Evolutionary conservation across 768 basidiomycete species (phyloP).

Genomic region (Lactarius indigo): DNA sequence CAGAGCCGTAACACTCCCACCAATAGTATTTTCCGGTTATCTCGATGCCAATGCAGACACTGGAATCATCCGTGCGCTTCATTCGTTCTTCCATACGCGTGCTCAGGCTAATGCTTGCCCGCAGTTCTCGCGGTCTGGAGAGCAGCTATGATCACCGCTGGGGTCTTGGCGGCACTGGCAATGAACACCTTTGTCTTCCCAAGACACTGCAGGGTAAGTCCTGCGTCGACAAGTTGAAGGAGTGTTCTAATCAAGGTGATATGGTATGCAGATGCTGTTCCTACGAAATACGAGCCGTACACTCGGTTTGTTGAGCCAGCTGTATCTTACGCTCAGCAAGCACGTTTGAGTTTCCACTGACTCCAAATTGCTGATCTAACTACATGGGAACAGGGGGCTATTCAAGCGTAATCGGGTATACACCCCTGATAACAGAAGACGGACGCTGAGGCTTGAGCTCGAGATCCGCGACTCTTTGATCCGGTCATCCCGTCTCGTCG

Average conservation of each 20-base stretch:
- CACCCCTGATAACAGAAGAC: constrained; percentile 33
- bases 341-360: constrained; percentile 24
- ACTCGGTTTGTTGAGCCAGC: constrained; percentile 38
- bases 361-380: not conserved
- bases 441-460: constrained; percentile 40
- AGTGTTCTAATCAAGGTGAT: not conserved
- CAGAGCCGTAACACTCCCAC: constrained; percentile 45
- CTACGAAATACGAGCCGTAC: constrained; percentile 38
- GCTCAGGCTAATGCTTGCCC: not conserved
- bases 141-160: constrained; percentile 41
- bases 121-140: constrained; percentile 41
- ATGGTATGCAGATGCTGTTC: constrained; percentile 38
- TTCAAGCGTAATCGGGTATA: constrained; percentile 31
- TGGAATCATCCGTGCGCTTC: constrained; percentile 10
- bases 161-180: constrained; percentile 43
- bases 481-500: constrained; percentile 37
- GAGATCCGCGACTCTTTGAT: constrained; percentile 41
- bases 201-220: constrained; percentile 42
- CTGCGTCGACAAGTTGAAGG: not conserved
- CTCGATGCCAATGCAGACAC: constrained; percentile 17
- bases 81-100: not conserved
- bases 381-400: constrained; percentile 2
- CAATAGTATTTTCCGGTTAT: constrained; percentile 37
- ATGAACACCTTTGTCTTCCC: constrained; percentile 47
- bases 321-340: constrained; percentile 45